A percentile compares a stretch with the other conserved stretches of the same genome.
These are phyloP conservation scores for Acanthamoeba culbertsoni DNA, from an alignment of 208 protist genomes.

Conservation along the genomic window DNA sequence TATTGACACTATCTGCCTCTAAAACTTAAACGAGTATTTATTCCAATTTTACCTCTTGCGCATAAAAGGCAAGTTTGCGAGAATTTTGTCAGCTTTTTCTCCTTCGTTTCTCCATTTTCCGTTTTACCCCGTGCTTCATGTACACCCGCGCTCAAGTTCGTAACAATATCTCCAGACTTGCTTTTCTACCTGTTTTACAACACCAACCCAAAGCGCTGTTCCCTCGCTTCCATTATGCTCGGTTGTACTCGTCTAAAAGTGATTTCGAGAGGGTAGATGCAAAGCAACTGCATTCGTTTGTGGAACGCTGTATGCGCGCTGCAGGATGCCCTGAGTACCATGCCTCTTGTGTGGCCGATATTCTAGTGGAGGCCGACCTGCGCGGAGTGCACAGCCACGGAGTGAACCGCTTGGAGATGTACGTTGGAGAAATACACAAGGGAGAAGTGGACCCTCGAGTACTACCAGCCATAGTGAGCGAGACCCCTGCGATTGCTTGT, in stretches of 20 bases:
- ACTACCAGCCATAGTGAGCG: constrained; percentile 63
- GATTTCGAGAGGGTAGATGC: background rate
- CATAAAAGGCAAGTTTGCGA: no score
- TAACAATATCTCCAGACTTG: no score
- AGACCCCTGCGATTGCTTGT: constrained; percentile 73
- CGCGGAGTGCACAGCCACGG: constrained; percentile 75
- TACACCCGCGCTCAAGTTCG: no score
- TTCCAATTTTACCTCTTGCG: background rate
- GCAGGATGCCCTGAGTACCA: constrained; percentile 1
- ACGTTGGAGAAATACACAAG: constrained; percentile 61
- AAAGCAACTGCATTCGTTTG: background rate
- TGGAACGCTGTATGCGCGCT: constrained; percentile 13
- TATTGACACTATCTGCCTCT: constrained; percentile 77
- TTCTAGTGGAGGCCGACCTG: constrained; percentile 70
- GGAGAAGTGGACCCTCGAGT: constrained; percentile 57
- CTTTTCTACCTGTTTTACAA: no score
- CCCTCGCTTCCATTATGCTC: no score
- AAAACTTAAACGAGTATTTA: background rate
- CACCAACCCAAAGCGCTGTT: no score
- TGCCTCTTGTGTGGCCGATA: constrained; percentile 46
- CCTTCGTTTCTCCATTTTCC: no score
- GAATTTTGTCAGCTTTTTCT: no score
- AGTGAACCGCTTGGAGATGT: constrained; percentile 69
- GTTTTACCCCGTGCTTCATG: no score
- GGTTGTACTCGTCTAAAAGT: background rate